phyloP scores from a whole-genome alignment of 805 yeast genomes.

The Metschnikowia anglica region DNA sequence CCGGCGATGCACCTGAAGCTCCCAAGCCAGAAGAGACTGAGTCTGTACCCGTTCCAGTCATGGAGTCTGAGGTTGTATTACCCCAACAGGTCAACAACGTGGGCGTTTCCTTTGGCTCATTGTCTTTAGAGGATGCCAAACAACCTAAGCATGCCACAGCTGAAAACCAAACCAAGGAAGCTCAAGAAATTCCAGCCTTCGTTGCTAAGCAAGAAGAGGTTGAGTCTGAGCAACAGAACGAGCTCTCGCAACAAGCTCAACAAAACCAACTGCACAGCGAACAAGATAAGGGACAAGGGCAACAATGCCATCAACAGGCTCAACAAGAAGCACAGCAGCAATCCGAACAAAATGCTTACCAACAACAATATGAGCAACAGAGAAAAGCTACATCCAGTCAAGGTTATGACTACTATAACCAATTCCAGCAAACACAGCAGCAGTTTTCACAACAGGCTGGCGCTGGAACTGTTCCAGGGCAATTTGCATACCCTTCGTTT shows the following conservation, averaged over 20 bases:
- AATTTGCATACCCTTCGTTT: conserved; percentile 45
- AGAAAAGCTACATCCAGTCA: conserved; percentile 17
- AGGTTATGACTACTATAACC: conserved; percentile 23
- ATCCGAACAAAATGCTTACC: conserved; percentile 15
- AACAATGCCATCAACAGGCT: conserved; percentile 19
- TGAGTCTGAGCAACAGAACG: conserved; percentile 13
- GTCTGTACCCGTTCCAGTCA: conserved; percentile 58
- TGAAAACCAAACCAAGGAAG: conserved; percentile 20
- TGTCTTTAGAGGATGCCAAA: conserved; percentile 47
- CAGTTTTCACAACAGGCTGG: conserved; percentile 42
- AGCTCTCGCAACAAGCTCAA: conserved; percentile 22
- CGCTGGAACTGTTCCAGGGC: conserved; percentile 41
- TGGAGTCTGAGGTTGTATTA: conserved; percentile 46
- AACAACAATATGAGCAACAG: conserved; percentile 18
- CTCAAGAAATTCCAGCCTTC: conserved; percentile 7
- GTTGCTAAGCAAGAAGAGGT: conserved; percentile 6
- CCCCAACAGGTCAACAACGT: conserved; percentile 52
- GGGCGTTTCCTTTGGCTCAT: conserved; percentile 65
- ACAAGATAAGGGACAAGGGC: conserved; percentile 10
- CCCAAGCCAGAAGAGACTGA: conserved; percentile 39
- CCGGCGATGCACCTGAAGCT: conserved; percentile 10
- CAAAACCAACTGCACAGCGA: conserved; percentile 6
- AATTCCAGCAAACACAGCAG: conserved; percentile 26
- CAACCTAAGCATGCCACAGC: conserved; percentile 13
- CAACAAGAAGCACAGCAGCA: conserved; percentile 20